These are phyloP conservation scores for Biscutella laevigata DNA, from an alignment of 441 rosid genomes.

Conservation along the genomic window DNA sequence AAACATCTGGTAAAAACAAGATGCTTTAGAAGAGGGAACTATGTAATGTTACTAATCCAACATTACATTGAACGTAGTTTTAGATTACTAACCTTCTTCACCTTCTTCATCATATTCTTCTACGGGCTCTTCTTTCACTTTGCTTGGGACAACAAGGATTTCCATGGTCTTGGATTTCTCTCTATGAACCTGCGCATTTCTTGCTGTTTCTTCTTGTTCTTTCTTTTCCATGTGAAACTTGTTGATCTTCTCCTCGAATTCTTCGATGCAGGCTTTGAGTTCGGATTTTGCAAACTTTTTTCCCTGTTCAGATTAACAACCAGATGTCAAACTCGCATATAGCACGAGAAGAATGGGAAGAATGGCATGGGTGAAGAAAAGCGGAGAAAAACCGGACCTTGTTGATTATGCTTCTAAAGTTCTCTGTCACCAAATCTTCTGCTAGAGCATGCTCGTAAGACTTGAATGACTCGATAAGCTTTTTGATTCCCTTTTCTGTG, in stretches of 20 bases:
- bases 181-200: slow-evolving; percentile 74
- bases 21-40: background rate
- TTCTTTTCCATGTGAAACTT: slow-evolving; percentile 84
- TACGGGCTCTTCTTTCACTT: slow-evolving; percentile 24
- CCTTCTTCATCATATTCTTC: slow-evolving; percentile 26
- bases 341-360: background rate
- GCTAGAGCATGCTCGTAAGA: slow-evolving; percentile 73
- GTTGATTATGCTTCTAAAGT: slow-evolving; percentile 78
- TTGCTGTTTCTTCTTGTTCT: slow-evolving; percentile 89
- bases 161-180: slow-evolving; percentile 50
- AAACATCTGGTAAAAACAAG: slow-evolving; percentile 1
- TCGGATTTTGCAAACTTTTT: slow-evolving; percentile 97
- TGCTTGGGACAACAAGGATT: slow-evolving; percentile 22
- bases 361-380: slow-evolving; percentile 7
- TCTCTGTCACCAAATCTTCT: slow-evolving; percentile 77
- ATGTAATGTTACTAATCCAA: too few species aligned
- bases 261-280: slow-evolving; percentile 79
- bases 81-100: slow-evolving; percentile 28
- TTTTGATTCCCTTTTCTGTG: slow-evolving; percentile 92
- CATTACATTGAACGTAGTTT: too few species aligned
- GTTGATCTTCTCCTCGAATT: slow-evolving; percentile 90
- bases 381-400: slow-evolving; percentile 54
- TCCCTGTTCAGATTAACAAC: slow-evolving; percentile 43
- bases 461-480: slow-evolving; percentile 82
- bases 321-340: slow-evolving; percentile 11